phyloP scores from a whole-genome alignment of 768 basidiomycete genomes.

The Tylopilus rubrobrunneus region DNA sequence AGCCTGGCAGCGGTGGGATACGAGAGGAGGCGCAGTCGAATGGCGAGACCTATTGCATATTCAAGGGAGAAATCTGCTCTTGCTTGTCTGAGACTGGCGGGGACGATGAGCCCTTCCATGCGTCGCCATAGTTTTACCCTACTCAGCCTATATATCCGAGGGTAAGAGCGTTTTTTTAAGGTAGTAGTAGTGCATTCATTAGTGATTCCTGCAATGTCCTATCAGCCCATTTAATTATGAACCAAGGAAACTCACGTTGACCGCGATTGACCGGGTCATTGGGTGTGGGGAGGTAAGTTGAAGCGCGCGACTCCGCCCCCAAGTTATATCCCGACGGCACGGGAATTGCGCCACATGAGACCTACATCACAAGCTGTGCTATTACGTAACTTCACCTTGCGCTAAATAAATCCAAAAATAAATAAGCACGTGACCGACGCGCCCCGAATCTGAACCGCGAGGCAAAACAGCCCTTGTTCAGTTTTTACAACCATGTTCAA shows the following conservation, averaged over 20 bases:
- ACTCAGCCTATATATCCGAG: slow-evolving; percentile 15
- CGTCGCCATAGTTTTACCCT: slow-evolving; percentile 9
- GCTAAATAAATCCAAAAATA: slow-evolving; percentile 22
- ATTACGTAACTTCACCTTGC: slow-evolving; percentile 14
- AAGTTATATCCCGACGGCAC: slow-evolving; percentile 29
- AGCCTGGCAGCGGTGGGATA: slow-evolving; percentile 66
- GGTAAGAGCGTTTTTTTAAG: slow-evolving; percentile 1
- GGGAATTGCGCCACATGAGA: slow-evolving; percentile 29
- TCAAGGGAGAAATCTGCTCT: slow-evolving; percentile 27
- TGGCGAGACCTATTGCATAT: slow-evolving; percentile 50
- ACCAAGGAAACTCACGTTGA: slow-evolving; percentile 2
- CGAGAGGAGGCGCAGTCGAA: slow-evolving; percentile 49
- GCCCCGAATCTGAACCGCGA: slow-evolving; percentile 31
- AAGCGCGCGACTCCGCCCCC: neutral
- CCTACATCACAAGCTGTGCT: slow-evolving; percentile 9
- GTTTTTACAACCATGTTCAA: slow-evolving; percentile 60
- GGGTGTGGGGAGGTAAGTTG: neutral
- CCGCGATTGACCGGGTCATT: neutral
- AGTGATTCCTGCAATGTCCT: slow-evolving; percentile 13
- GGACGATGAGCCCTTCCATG: neutral
- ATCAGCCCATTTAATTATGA: slow-evolving; percentile 6
- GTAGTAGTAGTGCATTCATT: slow-evolving; percentile 18
- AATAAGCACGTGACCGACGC: slow-evolving; percentile 32
- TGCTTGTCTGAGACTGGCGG: slow-evolving; percentile 26
- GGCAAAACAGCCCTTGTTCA: slow-evolving; percentile 1